Evolutionary conservation across 1,139 yeast genomes (phyloP), one percentile per base, ranked within the genome.

Genomic region (Neolecta irregularis): DNA sequence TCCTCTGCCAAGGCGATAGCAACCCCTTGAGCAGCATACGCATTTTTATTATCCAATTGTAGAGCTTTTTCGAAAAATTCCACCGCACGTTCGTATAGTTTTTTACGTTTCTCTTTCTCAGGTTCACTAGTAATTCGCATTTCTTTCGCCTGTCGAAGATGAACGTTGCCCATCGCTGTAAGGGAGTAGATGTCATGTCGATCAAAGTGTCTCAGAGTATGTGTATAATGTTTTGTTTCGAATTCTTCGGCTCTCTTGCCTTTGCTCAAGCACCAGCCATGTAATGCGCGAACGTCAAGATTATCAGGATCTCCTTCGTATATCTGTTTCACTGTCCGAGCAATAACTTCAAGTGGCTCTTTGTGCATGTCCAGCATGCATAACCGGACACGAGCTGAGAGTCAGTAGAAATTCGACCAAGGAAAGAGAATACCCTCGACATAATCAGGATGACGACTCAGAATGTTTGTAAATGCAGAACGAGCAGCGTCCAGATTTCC

Each of bases 1-100:
- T 77, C 77, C 48, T 85, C 96, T 16, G 93, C 92, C 55, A 81
- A 78, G 7, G 85, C 72, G 37, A 88, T 83, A 1, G 96, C 98
- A 44, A 91, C 66, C 36, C 99, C 99, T 56, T 88, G 98, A 1
- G 98, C 98, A 2, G 96, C 99, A 58, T 76, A 88, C 1, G 88
- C 92, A 53, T 88, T 81, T 46, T 69, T 65, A 4, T 88, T 70
- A 57, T 88, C 98, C 24, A 83, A 62, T 34, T 78, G 74, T 40
- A 91, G 61, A 1, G 83, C 95, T 56, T 88, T 88, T 48, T 83
- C 78, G 54, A 74, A 88, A 39, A 85, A 62, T 55, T 88, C 95
- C 16, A 85, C 78, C 11, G 95, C 94, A 56, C 93, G 72, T 34
- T 75, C 64, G 51, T 77, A 85, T 40, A 83, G 77, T 46, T 76